Percentiles rank a stretch among this genome's conserved stretches.
phyloP scores from a whole-genome alignment of 2,329 filamentous ascomycete species.

The Ophiostoma australiae region DNA sequence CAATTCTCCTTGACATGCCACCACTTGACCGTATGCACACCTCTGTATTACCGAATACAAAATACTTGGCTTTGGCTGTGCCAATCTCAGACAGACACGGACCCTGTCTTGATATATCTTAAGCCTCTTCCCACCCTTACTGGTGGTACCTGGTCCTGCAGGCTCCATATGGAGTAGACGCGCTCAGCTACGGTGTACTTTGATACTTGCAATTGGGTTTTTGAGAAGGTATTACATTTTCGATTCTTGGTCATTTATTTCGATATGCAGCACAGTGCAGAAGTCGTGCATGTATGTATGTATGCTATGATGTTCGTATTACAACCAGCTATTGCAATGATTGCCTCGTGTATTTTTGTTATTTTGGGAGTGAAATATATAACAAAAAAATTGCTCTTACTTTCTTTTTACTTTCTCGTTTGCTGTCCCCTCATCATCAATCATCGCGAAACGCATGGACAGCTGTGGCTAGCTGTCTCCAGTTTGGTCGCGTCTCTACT shows the following conservation, averaged over 20 bases:
- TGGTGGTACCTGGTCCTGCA: background rate
- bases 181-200: background rate
- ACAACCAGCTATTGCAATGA: background rate
- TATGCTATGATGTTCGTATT: background rate
- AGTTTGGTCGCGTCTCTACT: background rate
- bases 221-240: background rate
- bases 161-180: background rate
- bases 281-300: background rate
- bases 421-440: background rate
- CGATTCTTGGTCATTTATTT: background rate
- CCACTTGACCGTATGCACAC: background rate
- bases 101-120: constrained; percentile 16
- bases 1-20: background rate
- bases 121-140: constrained; percentile 10
- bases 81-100: constrained; percentile 21
- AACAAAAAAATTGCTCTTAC: background rate
- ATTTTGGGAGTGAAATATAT: background rate
- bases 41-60: background rate
- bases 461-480: background rate
- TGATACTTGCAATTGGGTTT: background rate
- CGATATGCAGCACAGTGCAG: background rate
- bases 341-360: background rate
- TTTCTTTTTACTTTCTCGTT: background rate
- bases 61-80: background rate
- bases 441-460: background rate